These are phyloP conservation scores for Scutellaria barbata DNA, from an alignment of 257 asterid species.

Conservation along the genomic window DNA sequence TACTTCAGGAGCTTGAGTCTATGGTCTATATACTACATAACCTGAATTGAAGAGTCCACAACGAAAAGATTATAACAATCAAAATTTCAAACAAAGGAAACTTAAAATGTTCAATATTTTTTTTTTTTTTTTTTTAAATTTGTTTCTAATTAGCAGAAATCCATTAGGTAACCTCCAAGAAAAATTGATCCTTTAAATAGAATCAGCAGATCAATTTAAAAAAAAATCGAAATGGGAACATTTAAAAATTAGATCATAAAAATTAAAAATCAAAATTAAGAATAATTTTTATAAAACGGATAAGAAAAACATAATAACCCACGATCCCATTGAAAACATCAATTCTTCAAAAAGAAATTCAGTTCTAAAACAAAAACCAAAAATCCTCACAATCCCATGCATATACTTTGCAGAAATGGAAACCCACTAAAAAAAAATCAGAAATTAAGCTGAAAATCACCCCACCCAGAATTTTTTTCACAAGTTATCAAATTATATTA, in stretches of 20 bases:
- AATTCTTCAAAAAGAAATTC: not conserved
- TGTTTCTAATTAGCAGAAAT: no score
- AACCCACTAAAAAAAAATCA: constrained; percentile 7
- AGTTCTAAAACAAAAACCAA: not conserved
- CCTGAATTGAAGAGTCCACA: not conserved
- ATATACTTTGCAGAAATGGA: not conserved
- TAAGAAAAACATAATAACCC: not conserved
- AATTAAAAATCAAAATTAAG: not conserved
- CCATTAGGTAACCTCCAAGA: no score
- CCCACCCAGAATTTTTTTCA: not conserved
- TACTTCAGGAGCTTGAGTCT: constrained; percentile 11
- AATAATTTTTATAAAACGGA: not conserved
- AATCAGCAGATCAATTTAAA: constrained; percentile 2
- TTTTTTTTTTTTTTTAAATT: no score
- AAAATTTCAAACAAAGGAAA: no score
- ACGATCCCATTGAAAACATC: not conserved
- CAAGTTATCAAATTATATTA: not conserved
- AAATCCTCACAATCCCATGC: constrained; percentile 24
- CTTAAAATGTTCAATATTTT: no score
- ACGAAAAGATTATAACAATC: not conserved
- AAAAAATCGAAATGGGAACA: not conserved
- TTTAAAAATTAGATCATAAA: not conserved
- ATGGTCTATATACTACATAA: not conserved
- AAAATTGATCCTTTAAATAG: no score
- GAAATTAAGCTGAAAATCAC: not conserved